phyloP scores from a whole-genome alignment of 129 eudicot species.

The Centrapalus pauciflorus region DNA sequence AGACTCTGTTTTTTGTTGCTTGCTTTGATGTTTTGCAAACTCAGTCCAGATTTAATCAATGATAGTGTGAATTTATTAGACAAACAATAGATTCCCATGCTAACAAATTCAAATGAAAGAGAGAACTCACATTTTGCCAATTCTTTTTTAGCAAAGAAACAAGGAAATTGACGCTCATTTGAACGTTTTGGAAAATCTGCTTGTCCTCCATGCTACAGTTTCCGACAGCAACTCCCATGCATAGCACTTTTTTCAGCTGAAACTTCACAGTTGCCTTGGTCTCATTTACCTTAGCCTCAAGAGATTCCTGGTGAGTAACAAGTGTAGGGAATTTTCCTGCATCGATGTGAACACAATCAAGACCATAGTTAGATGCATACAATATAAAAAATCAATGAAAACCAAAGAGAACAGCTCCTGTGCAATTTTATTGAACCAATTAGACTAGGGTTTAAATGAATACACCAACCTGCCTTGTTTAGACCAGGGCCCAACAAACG shows the following conservation, averaged over 20 bases:
- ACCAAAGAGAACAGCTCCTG: too few relatives aligned
- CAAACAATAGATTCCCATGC: neutral
- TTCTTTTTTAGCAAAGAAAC: slow-evolving; percentile 62
- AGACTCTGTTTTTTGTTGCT: neutral
- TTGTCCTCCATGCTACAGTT: slow-evolving; percentile 64
- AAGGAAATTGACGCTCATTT: slow-evolving; percentile 63
- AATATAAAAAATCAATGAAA: too few relatives aligned
- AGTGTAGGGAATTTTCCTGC: slow-evolving; percentile 69
- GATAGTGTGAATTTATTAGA: neutral
- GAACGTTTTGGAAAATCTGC: slow-evolving; percentile 64
- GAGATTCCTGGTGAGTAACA: slow-evolving; percentile 56
- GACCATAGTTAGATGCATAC: neutral
- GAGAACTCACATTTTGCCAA: slow-evolving; percentile 58
- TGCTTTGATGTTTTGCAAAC: too few relatives aligned
- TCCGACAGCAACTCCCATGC: slow-evolving; percentile 76
- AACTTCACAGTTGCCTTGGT: slow-evolving; percentile 58
- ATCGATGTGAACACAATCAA: neutral
- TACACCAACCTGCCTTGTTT: slow-evolving; percentile 47
- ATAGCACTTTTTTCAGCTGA: slow-evolving; percentile 61
- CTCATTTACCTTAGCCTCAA: slow-evolving; percentile 57
- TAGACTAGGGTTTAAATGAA: neutral
- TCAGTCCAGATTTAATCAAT: neutral
- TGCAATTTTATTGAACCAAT: neutral
- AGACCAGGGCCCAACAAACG: slow-evolving; percentile 56
- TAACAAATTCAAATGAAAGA: neutral